These are phyloP conservation scores for Aegilops umbellulata DNA, from an alignment of 176 grass and related monocot genomes.

Conservation along the genomic window DNA sequence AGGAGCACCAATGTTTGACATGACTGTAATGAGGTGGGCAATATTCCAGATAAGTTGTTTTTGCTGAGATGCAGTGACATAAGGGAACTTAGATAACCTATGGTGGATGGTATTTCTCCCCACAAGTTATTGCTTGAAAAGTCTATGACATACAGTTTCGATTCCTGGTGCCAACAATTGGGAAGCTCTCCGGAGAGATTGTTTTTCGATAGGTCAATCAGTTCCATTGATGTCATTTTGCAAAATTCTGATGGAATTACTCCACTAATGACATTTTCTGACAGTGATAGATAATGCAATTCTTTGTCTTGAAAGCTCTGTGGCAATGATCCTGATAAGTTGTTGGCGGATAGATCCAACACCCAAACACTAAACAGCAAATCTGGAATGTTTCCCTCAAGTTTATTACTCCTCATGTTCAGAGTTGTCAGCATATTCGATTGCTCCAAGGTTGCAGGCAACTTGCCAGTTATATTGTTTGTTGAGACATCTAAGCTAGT, in stretches of 20 bases:
- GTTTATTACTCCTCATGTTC: not conserved
- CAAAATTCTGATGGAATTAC: not conserved
- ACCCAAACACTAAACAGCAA: not conserved
- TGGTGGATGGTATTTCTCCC: constrained; percentile 30
- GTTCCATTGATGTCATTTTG: not conserved
- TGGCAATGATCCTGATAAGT: constrained; percentile 20
- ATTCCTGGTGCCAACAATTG: not conserved
- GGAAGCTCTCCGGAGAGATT: constrained; percentile 5
- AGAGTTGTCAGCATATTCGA: not conserved
- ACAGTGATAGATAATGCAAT: not conserved
- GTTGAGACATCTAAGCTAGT: too few species aligned
- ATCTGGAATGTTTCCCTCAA: constrained; percentile 26
- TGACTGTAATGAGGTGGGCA: constrained; percentile 20
- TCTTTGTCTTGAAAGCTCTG: not conserved
- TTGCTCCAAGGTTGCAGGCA: too few species aligned
- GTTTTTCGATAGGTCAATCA: constrained; percentile 14
- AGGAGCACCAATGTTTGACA: not conserved
- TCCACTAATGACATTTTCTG: not conserved
- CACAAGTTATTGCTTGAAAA: constrained; percentile 10
- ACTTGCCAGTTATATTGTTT: too few species aligned
- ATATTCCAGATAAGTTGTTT: constrained; percentile 8
- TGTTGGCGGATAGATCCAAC: not conserved
- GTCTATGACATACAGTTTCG: not conserved
- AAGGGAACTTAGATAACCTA: constrained; percentile 11
- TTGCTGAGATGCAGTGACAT: not conserved